Conservation (phyloP, 306 rosid species). For the Vicia villosa region DNA sequence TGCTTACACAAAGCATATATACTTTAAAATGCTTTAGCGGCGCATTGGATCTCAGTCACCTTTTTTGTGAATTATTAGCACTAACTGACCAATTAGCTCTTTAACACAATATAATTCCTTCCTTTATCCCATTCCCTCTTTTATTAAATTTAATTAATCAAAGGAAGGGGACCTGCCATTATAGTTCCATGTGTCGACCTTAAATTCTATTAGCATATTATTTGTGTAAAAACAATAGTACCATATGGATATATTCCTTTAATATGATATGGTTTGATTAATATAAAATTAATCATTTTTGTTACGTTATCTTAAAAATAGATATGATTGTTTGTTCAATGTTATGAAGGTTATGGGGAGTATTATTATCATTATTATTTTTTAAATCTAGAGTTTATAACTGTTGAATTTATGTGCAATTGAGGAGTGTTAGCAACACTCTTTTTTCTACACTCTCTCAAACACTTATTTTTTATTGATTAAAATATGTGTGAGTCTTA, state of each 20-base stretch:
- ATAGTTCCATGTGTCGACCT: slow-evolving; percentile 41
- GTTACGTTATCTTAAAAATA: no score
- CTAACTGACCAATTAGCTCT: slow-evolving; percentile 44
- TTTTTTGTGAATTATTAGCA: slow-evolving; percentile 34
- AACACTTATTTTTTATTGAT: no score
- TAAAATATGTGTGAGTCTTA: no score
- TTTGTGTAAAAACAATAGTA: slow-evolving; percentile 11
- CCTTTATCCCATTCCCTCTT: slow-evolving; percentile 24
- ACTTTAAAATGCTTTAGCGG: not conserved
- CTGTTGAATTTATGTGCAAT: no score
- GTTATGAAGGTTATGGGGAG: no score
- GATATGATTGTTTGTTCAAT: no score
- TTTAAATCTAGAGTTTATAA: no score
- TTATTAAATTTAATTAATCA: slow-evolving; percentile 16
- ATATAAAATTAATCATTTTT: no score
- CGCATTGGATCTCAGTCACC: slow-evolving; percentile 49
- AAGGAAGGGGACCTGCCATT: slow-evolving; percentile 48
- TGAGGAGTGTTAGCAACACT: no score
- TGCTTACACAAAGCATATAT: no score
- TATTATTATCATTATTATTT: no score
- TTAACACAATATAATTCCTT: slow-evolving; percentile 37
- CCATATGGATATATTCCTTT: slow-evolving; percentile 37
- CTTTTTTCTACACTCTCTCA: no score
- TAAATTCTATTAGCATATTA: slow-evolving; percentile 40
- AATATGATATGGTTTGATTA: not conserved